phyloP scores from a whole-genome alignment of 1,139 yeast species.

The Blastobotrys capitulatus region DNA sequence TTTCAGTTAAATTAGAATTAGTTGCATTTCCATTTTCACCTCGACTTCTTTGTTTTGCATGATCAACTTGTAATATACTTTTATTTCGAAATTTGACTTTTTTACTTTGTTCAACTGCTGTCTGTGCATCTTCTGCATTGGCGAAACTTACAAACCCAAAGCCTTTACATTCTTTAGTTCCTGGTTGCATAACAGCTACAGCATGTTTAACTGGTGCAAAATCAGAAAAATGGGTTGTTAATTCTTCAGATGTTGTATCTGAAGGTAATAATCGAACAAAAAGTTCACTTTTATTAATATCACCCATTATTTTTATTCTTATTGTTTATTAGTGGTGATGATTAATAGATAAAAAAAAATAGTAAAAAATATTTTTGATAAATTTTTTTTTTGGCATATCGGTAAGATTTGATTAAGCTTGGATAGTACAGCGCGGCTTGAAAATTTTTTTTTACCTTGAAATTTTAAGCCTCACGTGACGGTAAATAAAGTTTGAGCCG shows the following conservation, averaged over 20 bases:
- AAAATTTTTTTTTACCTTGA: too few relatives aligned
- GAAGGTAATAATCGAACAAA: constrained; percentile 82
- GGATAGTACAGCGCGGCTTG: too few relatives aligned
- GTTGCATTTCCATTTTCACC: constrained; percentile 17
- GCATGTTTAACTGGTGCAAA: constrained; percentile 96
- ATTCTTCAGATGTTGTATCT: constrained; percentile 73
- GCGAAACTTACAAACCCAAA: constrained; percentile 95
- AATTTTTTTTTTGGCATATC: neutral
- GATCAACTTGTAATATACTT: constrained; percentile 60
- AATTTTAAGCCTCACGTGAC: neutral
- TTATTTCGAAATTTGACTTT: constrained; percentile 62
- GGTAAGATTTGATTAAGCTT: too few relatives aligned
- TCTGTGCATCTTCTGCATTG: constrained; percentile 73
- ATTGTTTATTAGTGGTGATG: neutral
- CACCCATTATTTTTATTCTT: neutral
- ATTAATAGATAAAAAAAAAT: neutral
- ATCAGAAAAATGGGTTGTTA: constrained; percentile 79
- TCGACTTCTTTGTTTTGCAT: constrained; percentile 91
- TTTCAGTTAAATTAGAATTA: constrained; percentile 15
- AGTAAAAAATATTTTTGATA: neutral
- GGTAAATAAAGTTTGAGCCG: too few relatives aligned
- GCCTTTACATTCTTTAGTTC: constrained; percentile 63
- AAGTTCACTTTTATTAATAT: constrained; percentile 33
- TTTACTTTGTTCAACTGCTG: constrained; percentile 67
- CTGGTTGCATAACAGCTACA: constrained; percentile 75